Evolutionary conservation across 164 flowering plant species (phyloP).

Genomic region (Houttuynia cordata): DNA sequence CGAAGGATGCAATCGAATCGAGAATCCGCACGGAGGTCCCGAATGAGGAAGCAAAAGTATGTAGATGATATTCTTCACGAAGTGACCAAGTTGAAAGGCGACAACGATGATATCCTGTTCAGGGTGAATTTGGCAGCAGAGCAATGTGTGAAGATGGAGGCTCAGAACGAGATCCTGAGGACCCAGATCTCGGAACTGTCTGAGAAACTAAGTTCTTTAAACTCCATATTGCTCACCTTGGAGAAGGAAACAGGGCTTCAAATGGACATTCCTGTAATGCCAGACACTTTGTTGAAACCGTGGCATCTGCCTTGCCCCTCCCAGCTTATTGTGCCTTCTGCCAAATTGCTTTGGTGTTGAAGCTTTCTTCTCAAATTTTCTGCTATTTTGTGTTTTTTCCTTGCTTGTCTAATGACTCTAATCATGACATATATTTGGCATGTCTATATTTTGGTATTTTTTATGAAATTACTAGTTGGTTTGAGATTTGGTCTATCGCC

Average conservation of each 20-base stretch:
- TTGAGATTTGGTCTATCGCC: no score
- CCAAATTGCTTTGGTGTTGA: no score
- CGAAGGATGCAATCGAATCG: conserved; percentile 89
- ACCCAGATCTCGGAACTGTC: conserved; percentile 21
- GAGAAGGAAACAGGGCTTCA: conserved; percentile 13
- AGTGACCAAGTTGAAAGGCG: not conserved
- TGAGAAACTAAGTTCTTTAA: conserved; percentile 22
- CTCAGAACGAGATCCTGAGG: conserved; percentile 29
- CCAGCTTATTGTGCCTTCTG: no score
- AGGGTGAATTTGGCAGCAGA: no score
- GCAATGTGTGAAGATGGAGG: conserved; percentile 8
- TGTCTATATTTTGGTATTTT: no score
- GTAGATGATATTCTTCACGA: conserved; percentile 34
- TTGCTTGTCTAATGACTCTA: no score
- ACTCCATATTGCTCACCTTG: conserved; percentile 10
- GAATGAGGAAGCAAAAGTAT: conserved; percentile 90
- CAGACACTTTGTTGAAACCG: conserved; percentile 28
- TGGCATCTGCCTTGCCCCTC: conserved; percentile 25
- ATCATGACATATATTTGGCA: no score
- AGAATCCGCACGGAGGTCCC: conserved; percentile 84
- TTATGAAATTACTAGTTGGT: no score
- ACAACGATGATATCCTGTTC: not conserved
- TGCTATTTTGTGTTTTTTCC: no score
- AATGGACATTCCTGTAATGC: conserved; percentile 17
- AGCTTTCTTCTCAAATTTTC: no score